Conservation (phyloP, 805 yeast genomes). For the Kregervanrija fluxuum region DNA sequence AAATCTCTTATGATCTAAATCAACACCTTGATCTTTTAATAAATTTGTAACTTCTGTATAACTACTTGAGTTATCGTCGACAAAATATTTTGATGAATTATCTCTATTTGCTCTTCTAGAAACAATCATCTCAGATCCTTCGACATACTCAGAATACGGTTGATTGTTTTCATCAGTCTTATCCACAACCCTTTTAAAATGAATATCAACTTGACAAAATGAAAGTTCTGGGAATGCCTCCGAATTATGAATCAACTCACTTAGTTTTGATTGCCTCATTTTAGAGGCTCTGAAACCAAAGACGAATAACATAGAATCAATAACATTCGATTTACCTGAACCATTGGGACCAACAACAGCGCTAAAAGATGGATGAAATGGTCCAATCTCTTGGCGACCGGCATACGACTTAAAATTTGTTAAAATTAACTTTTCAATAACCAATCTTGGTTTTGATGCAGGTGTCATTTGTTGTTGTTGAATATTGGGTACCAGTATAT, state of each 20-base stretch:
- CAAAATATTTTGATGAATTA: slow-evolving; percentile 70
- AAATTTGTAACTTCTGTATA: slow-evolving; percentile 74
- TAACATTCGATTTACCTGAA: slow-evolving; percentile 93
- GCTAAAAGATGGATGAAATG: slow-evolving; percentile 86
- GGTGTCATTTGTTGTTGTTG: not conserved
- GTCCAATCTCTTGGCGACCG: slow-evolving; percentile 88
- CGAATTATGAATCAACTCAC: slow-evolving; percentile 89
- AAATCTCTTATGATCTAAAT: slow-evolving; percentile 89
- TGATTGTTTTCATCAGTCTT: slow-evolving; percentile 15
- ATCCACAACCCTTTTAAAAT: slow-evolving; percentile 73
- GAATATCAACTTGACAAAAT: slow-evolving; percentile 86
- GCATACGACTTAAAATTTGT: slow-evolving; percentile 94
- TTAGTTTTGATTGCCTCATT: slow-evolving; percentile 93
- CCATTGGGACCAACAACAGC: slow-evolving; percentile 99
- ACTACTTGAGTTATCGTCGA: slow-evolving; percentile 61
- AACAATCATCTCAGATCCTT: slow-evolving; percentile 57
- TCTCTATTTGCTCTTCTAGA: slow-evolving; percentile 74
- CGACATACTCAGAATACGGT: slow-evolving; percentile 35
- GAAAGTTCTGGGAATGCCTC: slow-evolving; percentile 57
- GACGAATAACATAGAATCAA: slow-evolving; percentile 96
- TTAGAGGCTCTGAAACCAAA: slow-evolving; percentile 95
- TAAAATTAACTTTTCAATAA: slow-evolving; percentile 65
- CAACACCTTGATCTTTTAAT: slow-evolving; percentile 78
- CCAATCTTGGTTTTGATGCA: slow-evolving; percentile 42
- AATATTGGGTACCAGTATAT: not conserved